Percentiles rank a stretch among this genome's conserved stretches.
phyloP scores from a whole-genome alignment of 306 rosid genomes.

The Vigna mungo region DNA sequence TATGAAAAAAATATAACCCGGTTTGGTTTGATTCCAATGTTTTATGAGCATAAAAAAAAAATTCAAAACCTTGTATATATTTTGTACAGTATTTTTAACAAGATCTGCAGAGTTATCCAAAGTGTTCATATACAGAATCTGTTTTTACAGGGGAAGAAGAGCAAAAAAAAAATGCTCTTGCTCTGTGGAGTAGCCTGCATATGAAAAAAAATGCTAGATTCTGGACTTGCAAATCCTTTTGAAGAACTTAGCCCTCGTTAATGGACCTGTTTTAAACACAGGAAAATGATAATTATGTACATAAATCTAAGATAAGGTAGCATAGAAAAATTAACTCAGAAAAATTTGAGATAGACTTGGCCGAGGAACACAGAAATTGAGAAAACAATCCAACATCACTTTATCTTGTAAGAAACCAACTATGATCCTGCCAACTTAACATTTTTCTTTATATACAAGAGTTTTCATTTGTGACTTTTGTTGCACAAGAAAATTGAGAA shows the following conservation, averaged over 20 bases:
- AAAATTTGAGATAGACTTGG: not conserved
- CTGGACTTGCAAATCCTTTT: slow-evolving; percentile 38
- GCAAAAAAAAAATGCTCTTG: not conserved
- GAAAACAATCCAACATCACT: slow-evolving; percentile 13
- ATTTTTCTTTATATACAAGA: slow-evolving; percentile 38
- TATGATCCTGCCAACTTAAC: not conserved
- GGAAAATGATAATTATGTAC: slow-evolving; percentile 13
- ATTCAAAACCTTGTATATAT: too few species aligned
- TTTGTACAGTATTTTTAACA: slow-evolving; percentile 18
- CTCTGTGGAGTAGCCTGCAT: slow-evolving; percentile 2
- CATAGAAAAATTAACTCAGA: slow-evolving; percentile 19
- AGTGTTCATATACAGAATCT: not conserved
- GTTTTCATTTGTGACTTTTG: slow-evolving; percentile 37
- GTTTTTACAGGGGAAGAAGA: not conserved
- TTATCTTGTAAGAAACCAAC: slow-evolving; percentile 30
- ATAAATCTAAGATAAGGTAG: not conserved
- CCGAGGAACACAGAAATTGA: not conserved
- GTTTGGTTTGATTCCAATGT: too few species aligned
- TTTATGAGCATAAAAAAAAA: too few species aligned
- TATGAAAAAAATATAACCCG: not conserved
- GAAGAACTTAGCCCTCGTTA: slow-evolving; percentile 48
- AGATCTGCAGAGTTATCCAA: not conserved
- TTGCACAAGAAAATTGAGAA: slow-evolving; percentile 39
- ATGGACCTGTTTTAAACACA: slow-evolving; percentile 55
- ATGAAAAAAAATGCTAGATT: slow-evolving; percentile 24